Base-by-base conservation (phyloP, 345 rosid species). In the Euclidium syriacum region DNA sequence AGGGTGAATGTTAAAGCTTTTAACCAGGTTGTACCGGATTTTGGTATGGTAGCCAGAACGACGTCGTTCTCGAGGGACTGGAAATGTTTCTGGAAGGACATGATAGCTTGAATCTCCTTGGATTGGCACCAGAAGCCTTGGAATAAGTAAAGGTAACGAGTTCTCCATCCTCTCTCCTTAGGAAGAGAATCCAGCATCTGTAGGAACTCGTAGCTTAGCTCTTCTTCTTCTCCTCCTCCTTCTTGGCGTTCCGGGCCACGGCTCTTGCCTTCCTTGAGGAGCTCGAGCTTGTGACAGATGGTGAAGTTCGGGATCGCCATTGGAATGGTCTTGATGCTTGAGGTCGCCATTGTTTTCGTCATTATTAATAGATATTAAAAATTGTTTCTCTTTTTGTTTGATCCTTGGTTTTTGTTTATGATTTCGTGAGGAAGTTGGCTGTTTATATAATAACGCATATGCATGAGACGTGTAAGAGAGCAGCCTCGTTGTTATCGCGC, bases 91-190 rank as follows among this genome's bases (percentile, higher is more conserved):
- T 82, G 84, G 27, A 77, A 82, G 15, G 80, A 70, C 12, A 73
- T 30, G 3, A 79, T 74, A 30, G 94, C 75, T 69, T 83, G 81
- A 43, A 90, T 84, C 67, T 82, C 78, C 10, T 65, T 68, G 16
- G 83, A 40, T 30, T 80, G 91, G 77, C 86, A 85, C 98, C 96
- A 91, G 60, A 80, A 84, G 0, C 83, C 86, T 70, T 85, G 87
- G 60, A 76, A 83, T 14, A 65, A 26, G 41, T 83, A 83, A 46
- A 85, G 65, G 70, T 66, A 70, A 14, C 73, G 74, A 42, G 92
- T 83, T 71, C 90, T 71, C 90, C 92, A 90, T 3, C 92, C 92
- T 62, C 63, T 79, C 53, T 81, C 84, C 38, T 22, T 78, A 0
- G 88, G 97, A 43, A 87, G 85, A 46, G 83, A 65, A 23, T 62